A percentile compares a stretch with the other conserved stretches of the same genome.
Conservation (phyloP, 768 basidiomycete species). For the Boletellus emodensis region DNA sequence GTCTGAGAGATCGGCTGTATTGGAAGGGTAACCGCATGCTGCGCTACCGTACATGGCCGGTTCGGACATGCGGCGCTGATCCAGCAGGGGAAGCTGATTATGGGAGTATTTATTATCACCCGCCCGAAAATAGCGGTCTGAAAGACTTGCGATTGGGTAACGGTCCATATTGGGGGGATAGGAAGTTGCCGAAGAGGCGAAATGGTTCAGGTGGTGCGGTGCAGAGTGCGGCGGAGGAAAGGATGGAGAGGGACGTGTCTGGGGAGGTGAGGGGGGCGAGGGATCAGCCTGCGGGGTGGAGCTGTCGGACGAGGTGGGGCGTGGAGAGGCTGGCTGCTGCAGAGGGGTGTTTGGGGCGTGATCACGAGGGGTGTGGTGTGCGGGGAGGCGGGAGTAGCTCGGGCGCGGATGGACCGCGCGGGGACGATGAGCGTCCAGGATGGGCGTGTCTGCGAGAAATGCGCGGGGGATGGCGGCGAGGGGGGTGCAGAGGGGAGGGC, state of each 20-base stretch:
- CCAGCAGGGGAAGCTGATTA: slow-evolving; percentile 38
- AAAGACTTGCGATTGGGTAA: slow-evolving; percentile 35
- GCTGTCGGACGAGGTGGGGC: slow-evolving; percentile 8
- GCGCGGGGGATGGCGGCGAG: slow-evolving; percentile 12
- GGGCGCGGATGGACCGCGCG: slow-evolving; percentile 33
- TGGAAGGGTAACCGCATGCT: slow-evolving; percentile 35
- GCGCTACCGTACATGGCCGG: slow-evolving; percentile 48
- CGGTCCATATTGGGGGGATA: slow-evolving; percentile 40
- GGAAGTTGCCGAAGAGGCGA: slow-evolving; percentile 40
- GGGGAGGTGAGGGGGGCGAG: slow-evolving; percentile 45
- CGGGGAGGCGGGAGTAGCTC: too few relatives aligned
- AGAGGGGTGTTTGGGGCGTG: slow-evolving; percentile 20
- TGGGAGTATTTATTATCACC: slow-evolving; percentile 32
- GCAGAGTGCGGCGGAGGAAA: slow-evolving; percentile 41
- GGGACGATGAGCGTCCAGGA: slow-evolving; percentile 34
- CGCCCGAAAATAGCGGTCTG: slow-evolving; percentile 40
- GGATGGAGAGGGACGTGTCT: slow-evolving; percentile 35
- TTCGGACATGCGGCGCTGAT: slow-evolving; percentile 69
- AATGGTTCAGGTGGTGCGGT: slow-evolving; percentile 43
- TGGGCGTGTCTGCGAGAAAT: slow-evolving; percentile 18
- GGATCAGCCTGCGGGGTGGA: slow-evolving; percentile 8
- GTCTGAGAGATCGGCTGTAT: slow-evolving; percentile 29
- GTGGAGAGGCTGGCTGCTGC: slow-evolving; percentile 16
- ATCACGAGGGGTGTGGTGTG: slow-evolving; percentile 28
- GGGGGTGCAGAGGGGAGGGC: not conserved